Conservation (phyloP, 192 early-diverging fungal species). For the Paraglomus brasilianum region DNA sequence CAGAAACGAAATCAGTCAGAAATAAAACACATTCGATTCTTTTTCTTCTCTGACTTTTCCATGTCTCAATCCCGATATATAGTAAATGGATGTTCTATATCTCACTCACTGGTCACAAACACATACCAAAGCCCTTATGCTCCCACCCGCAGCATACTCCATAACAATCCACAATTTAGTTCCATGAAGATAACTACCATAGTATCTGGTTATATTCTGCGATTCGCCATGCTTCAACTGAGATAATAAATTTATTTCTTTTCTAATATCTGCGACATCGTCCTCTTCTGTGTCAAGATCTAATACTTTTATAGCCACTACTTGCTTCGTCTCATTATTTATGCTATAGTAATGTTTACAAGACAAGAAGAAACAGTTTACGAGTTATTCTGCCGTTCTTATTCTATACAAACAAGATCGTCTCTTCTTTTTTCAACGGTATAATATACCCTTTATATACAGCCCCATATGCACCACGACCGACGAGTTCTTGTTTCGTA, state of each 20-base stretch:
- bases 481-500: slow-evolving; percentile 54
- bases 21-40: neutral
- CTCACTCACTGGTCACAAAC: neutral
- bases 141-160: slow-evolving; percentile 96
- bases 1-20: neutral
- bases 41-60: neutral
- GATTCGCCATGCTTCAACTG: slow-evolving; percentile 80
- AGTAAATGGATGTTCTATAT: neutral
- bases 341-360: slow-evolving; percentile 42
- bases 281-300: slow-evolving; percentile 97
- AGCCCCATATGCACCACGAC: slow-evolving; percentile 69
- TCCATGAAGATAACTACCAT: slow-evolving; percentile 84
- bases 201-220: slow-evolving; percentile 90
- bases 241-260: slow-evolving; percentile 89
- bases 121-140: slow-evolving; percentile 72
- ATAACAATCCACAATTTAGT: slow-evolving; percentile 98
- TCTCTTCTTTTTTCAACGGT: neutral
- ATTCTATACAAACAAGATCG: neutral
- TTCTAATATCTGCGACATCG: slow-evolving; percentile 92
- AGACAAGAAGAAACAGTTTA: neutral
- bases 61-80: neutral
- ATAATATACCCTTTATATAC: slow-evolving; percentile 64
- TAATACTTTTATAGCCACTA: slow-evolving; percentile 96
- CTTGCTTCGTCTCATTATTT: slow-evolving; percentile 70
- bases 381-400: neutral